A percentile compares a stretch with the other conserved stretches of the same genome.
Conservation (phyloP, 345 rosid species). For the Eucalyptus erythrocorys region DNA sequence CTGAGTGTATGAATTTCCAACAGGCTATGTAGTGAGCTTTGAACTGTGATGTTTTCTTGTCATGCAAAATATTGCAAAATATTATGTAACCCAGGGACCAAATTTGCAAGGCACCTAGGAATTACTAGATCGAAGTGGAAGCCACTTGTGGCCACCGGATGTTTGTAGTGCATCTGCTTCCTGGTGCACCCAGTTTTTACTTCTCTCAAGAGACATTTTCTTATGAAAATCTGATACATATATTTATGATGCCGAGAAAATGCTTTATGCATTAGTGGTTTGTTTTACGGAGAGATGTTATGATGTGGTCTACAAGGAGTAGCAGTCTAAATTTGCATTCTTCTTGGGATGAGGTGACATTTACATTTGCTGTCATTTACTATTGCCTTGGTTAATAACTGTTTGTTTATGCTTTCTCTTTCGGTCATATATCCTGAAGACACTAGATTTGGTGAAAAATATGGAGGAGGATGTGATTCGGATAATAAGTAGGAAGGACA, state of each 20-base stretch:
- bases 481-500: slow-evolving; percentile 21
- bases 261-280: too few relatives aligned
- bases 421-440: slow-evolving; percentile 65
- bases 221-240: rapidly evolving
- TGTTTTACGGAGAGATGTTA: too few relatives aligned
- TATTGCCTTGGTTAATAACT: neutral
- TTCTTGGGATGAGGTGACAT: too few relatives aligned
- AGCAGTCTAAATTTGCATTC: too few relatives aligned
- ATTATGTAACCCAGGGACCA: neutral
- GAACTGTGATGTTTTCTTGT: neutral
- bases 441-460: slow-evolving; percentile 61
- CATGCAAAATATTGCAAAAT: too few relatives aligned
- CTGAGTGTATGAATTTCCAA: neutral
- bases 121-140: neutral
- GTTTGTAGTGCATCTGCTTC: neutral
- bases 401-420: neutral
- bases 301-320: too few relatives aligned
- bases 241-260: too few relatives aligned
- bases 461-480: slow-evolving; percentile 59
- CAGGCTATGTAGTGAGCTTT: neutral
- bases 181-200: neutral
- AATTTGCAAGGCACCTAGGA: neutral
- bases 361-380: neutral
- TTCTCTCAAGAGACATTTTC: neutral
- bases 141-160: neutral